phyloP scores from a whole-genome alignment of 73 alveolate genomes.

The Paramecium tetraurelia region DNA sequence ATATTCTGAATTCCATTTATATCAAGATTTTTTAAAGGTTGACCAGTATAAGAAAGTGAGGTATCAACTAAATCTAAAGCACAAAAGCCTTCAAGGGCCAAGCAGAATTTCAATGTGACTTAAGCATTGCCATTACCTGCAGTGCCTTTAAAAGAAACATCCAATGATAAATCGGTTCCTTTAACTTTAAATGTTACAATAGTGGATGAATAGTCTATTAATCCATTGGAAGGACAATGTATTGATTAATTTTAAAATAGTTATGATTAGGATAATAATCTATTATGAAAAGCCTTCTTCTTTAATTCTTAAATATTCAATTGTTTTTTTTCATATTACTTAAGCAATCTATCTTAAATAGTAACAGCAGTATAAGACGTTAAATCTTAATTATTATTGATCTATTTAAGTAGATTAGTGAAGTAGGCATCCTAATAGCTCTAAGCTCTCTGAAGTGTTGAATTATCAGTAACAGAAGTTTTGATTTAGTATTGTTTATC shows the following conservation, averaged over 20 bases:
- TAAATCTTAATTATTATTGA: neutral
- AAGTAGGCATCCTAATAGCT: neutral
- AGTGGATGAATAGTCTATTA: neutral
- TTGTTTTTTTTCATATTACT: neutral
- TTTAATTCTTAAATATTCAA: neutral
- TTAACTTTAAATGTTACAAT: neutral
- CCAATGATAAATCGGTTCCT: neutral
- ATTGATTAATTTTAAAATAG: neutral
- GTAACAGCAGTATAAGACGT: neutral
- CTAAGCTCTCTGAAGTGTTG: neutral
- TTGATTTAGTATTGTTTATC: neutral
- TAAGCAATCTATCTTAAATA: neutral
- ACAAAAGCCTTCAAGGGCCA: neutral
- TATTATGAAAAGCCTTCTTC: neutral
- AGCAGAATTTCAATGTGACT: neutral
- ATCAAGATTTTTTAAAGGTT: neutral
- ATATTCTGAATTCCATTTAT: neutral
- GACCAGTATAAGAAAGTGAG: neutral
- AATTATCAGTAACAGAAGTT: neutral
- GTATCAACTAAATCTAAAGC: neutral
- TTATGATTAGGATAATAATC: neutral
- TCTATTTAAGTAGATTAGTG: neutral
- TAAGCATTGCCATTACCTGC: neutral
- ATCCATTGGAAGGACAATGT: neutral
- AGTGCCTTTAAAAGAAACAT: neutral